Base-by-base conservation (phyloP, 2,329 filamentous ascomycete genomes). In the Aurifilum marmelostoma region DNA sequence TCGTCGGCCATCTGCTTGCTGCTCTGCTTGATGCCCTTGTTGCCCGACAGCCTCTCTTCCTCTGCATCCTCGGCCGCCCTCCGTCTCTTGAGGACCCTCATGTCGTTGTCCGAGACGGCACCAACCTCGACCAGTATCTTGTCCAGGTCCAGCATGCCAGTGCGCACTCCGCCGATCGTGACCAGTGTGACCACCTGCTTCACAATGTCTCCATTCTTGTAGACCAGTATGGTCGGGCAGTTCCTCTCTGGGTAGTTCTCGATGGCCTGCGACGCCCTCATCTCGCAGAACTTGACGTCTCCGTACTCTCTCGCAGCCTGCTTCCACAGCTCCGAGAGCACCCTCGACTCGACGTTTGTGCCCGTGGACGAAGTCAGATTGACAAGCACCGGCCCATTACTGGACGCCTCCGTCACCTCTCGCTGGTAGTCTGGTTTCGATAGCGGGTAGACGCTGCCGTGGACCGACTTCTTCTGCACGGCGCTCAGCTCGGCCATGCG, bases 211-310 rank as follows among this genome's bases (percentile, higher is more conserved):
- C 93, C 94, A 75, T 97, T 93, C 77, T 91, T 91, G 81, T 99
- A 99, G 0, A 97, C 88, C 72, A 99, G 78, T 47, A 99, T 93
- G 0, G 96, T 99, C 1, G 96, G 96, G 69, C 94, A 97, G 79
- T 99, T 99, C 68, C 88, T 87, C 75, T 98, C 96, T 1, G 96
- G 96, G 79, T 99, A 99, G 54, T 93, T 93, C 79, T 98, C 96
- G 74, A 99, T 97, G 69, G 96, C 97, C 82, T 97, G 89, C 76
- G 93, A 90, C 8, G 91, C 96, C 74, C 91, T 88, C 74, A 99
- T 98, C 82, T 98, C 93, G 79, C 95, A 98, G 80, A 99, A 99
- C 81, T 99, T 99, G 79, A 99, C 84, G 73, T 99, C 95, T 27
- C 94, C 93, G 76, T 94, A 99, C 76, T 95, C 93, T 70, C 81